Evolutionary conservation across 192 early-diverging fungal genomes (phyloP).

Genomic region (Haplosporangium gracile): DNA sequence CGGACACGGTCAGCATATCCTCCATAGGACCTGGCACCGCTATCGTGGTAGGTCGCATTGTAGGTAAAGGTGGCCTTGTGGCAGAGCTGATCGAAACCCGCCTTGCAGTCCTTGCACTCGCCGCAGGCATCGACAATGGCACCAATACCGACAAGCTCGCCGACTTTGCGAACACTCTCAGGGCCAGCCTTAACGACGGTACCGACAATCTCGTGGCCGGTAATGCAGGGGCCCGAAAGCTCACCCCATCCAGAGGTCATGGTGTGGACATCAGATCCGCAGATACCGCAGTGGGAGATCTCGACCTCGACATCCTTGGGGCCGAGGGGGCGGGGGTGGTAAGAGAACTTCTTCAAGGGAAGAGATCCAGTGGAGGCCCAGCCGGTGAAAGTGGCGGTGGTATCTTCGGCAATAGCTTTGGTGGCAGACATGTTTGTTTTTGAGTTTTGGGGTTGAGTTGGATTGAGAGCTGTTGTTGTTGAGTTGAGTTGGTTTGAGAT

Average conservation of each 20-base stretch:
- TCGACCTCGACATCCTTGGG: conserved; percentile 79
- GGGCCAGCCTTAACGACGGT: conserved; percentile 49
- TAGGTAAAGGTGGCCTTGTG: conserved; percentile 64
- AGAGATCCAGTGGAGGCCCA: conserved; percentile 48
- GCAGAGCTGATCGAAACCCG: conserved; percentile 51
- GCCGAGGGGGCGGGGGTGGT: conserved; percentile 71
- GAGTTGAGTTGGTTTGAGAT: not conserved
- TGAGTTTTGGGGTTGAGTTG: not conserved
- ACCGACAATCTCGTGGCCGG: conserved; percentile 69
- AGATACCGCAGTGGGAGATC: conserved; percentile 82
- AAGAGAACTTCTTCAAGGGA: conserved; percentile 60
- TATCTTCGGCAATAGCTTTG: conserved; percentile 57
- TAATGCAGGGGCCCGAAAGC: conserved; percentile 38
- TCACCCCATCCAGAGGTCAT: conserved; percentile 72
- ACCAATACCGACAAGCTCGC: conserved; percentile 78
- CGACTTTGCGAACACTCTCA: conserved; percentile 59
- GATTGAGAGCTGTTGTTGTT: not conserved
- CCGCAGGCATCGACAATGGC: conserved; percentile 73
- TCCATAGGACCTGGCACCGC: conserved; percentile 68
- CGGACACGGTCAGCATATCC: conserved; percentile 70
- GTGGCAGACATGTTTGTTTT: not conserved
- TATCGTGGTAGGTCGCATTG: conserved; percentile 68
- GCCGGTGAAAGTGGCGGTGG: conserved; percentile 65
- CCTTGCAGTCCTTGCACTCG: conserved; percentile 55
- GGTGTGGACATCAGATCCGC: conserved; percentile 82